Evolutionary conservation across 768 basidiomycete species (phyloP).

Genomic region (Leccinum disarticulatum): DNA sequence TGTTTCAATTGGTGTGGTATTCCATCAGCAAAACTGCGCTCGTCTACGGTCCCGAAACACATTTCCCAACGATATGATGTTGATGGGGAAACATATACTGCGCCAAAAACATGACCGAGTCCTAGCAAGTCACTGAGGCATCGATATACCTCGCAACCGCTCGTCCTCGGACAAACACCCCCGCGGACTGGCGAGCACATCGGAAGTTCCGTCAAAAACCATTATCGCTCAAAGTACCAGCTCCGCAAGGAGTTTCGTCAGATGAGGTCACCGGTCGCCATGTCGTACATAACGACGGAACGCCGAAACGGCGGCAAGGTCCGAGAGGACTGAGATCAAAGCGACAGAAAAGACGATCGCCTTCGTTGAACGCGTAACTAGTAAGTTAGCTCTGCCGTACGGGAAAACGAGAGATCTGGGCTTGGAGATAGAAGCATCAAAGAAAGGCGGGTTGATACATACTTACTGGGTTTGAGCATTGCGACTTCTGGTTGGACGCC

Average conservation of each 20-base stretch:
- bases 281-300: neutral
- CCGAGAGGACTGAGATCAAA: neutral
- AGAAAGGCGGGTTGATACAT: neutral
- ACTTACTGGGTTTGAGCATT: neutral
- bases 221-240: slow-evolving; percentile 4
- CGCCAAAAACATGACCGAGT: neutral
- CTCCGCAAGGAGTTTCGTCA: neutral
- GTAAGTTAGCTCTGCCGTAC: neutral
- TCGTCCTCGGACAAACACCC: neutral
- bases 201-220: slow-evolving; percentile 5
- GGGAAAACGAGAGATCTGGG: neutral
- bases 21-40: neutral
- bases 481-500: neutral
- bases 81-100: neutral
- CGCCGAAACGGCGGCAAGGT: neutral
- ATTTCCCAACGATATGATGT: neutral
- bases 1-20: neutral
- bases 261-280: neutral
- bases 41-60: neutral
- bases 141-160: neutral
- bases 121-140: neutral
- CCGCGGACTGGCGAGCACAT: slow-evolving; percentile 8
- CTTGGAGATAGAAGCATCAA: neutral
- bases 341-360: neutral
- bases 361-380: neutral